phyloP scores from a whole-genome alignment of 148 eudicot genomes.

The Fallopia convolvulus region DNA sequence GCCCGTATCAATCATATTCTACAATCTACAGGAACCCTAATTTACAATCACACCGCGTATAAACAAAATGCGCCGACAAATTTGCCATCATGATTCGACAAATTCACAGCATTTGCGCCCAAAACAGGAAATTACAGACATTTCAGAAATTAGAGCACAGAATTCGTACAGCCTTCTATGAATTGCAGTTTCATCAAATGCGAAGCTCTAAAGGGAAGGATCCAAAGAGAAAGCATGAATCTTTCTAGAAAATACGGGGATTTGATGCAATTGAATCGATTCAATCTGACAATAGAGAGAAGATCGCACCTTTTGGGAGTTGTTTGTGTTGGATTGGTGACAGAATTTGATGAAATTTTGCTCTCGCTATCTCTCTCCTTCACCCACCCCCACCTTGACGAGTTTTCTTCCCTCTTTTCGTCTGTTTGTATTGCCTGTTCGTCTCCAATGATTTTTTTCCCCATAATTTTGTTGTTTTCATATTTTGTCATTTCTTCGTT shows the following conservation, averaged over 20 bases:
- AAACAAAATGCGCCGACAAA: conserved; percentile 1
- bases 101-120: neutral
- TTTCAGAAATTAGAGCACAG: neutral
- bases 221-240: neutral
- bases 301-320: conserved; percentile 3
- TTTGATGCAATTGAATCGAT: neutral
- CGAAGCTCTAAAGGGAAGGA: neutral
- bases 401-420: conserved; percentile 7
- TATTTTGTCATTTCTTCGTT: neutral
- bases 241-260: neutral
- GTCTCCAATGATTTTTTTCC: neutral
- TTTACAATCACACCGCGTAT: neutral
- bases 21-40: conserved; percentile 3
- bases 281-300: neutral
- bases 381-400: conserved; percentile 9
- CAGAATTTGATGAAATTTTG: neutral
- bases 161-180: neutral
- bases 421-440: neutral
- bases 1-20: conserved; percentile 42
- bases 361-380: neutral
- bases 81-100: neutral
- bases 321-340: neutral
- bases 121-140: neutral
- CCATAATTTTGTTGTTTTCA: neutral
- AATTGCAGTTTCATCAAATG: neutral